Conservation (phyloP, 305 asterid species). For the Fraxinus greggii region DNA sequence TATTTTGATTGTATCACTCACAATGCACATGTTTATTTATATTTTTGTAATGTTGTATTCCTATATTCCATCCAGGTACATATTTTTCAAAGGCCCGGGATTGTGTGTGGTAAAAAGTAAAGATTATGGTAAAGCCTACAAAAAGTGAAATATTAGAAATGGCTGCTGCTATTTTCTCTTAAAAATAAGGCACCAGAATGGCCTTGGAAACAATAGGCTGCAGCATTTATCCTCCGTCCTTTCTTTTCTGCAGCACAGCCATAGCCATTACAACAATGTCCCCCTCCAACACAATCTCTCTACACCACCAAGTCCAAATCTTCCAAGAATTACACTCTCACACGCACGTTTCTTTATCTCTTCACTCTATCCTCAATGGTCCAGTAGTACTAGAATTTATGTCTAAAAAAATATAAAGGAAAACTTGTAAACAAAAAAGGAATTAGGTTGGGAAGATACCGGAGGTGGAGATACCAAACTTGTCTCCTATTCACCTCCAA, state of each 20-base stretch:
- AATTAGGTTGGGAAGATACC: constrained; percentile 23
- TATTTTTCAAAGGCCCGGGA: too few relatives aligned
- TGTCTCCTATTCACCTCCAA: constrained; percentile 41
- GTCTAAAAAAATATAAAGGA: constrained; percentile 28
- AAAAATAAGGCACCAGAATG: too few relatives aligned
- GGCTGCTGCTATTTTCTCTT: too few relatives aligned
- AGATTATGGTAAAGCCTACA: too few relatives aligned
- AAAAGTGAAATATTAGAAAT: too few relatives aligned
- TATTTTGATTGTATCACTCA: too few relatives aligned
- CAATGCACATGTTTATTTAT: too few relatives aligned
- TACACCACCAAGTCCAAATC: not conserved
- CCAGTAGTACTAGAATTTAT: constrained; percentile 29
- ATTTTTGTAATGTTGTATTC: too few relatives aligned
- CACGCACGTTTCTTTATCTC: constrained; percentile 17
- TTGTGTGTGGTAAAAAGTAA: too few relatives aligned
- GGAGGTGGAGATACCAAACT: constrained; percentile 32
- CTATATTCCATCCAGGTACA: too few relatives aligned
- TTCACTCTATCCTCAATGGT: constrained; percentile 30
- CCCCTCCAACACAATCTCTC: constrained; percentile 20
- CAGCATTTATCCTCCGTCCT: constrained; percentile 22
- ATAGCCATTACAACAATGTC: constrained; percentile 23
- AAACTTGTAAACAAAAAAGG: constrained; percentile 20
- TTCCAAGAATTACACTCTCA: constrained; percentile 15
- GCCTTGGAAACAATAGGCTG: not conserved
- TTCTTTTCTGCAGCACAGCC: constrained; percentile 22